Evolutionary conservation across 805 yeast genomes (phyloP), one percentile per base, ranked within the genome.

Genomic region (Lachancea thermotolerans): DNA sequence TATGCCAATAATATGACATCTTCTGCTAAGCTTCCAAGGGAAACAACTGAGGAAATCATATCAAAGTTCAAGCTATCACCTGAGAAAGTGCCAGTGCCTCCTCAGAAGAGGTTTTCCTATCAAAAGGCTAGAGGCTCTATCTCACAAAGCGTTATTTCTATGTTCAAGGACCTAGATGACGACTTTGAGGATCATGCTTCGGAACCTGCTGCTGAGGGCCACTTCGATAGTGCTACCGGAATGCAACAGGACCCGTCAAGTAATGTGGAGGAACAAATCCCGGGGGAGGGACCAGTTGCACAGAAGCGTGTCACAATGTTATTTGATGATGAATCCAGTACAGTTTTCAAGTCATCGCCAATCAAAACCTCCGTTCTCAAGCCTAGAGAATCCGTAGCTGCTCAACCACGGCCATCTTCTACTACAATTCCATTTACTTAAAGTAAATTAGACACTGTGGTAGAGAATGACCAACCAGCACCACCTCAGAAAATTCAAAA

Each of bases 141-240:
- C 9, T 53, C 63, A 5, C 53, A 49, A 30, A 56, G 64, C 35
- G 46, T 58, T 42, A 39, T 55, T 35, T 55, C 63, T 1, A 56
- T 62, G 60, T 62, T 63, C 40, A 58, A 60, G 38, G 66, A 63
- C 49, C 46, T 63, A 36, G 67, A 64, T 16, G 50, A 50, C n/a
- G 37, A 37, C 4, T 10, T 37, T 25, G 33, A 33, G 10, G 42
- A 41, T 4, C 44, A 21, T 21, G 25, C 25, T 21, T 21, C 25
- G 25, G 25, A 7, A 4, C 7, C 25, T 4, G 25, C 25, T 21
- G 25, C 25, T 4, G 25, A 21, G 7, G 7, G 25, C 25, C 25
- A 21, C 25, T 21, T 21, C 25, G 7, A 21, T 21, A 21, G 11
- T 11, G 33, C 6, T 10, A 14, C 18, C 9, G 40, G 36, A 7